Evolutionary conservation across 2,329 filamentous ascomycete genomes (phyloP), one percentile per base, ranked within the genome.

Genomic region (Colletotrichum spaethianum): DNA sequence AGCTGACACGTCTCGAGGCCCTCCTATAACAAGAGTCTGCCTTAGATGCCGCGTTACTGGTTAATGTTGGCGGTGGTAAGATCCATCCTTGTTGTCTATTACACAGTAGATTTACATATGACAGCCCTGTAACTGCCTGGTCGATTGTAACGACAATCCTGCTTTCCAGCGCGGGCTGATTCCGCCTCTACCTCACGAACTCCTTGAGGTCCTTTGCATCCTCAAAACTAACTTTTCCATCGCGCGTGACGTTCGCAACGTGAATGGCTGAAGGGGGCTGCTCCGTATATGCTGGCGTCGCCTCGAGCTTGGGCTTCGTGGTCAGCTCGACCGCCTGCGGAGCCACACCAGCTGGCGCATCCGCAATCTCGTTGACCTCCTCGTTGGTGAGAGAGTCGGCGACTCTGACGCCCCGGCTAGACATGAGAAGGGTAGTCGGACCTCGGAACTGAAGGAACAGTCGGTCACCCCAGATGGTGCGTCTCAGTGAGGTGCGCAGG

Each of bases 401-500:
- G 53, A 97, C 84, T 20, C 93, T 88, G 28, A 94, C 90, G 18
- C 92, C 95, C n/a, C 96, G 91, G 63, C 94, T 97, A 74, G 97
- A 97, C 77, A 99, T 86, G 53, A 98, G 87, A 60, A 99, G 89
- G 2, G 93, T 98, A 7, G 90, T 90, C 2, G 96, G 96, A 0
- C 96, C 96, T 68, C 92, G 89, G 80, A 99, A 98, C 78, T 94
- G 93, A 40, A 99, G 85, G 82, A 98, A 98, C 33, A 98, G 86
- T 83, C 96, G 86, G 80, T 99, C 96, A 28, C 96, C 96, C 94
- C 95, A 98, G 68, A 99, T 93, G 1, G 94, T 94, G 78, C 93
- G 90, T 72, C 95, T 89, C 52, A 92, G 87, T 84, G 92, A 92
- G 0, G 95, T 98, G 72, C 94, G 90, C 26, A 97, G 75, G 46